A percentile compares a stretch with the other conserved stretches of the same genome.
Conservation (phyloP, 2,329 filamentous ascomycete genomes). For the Aspergillus sp. region DNA sequence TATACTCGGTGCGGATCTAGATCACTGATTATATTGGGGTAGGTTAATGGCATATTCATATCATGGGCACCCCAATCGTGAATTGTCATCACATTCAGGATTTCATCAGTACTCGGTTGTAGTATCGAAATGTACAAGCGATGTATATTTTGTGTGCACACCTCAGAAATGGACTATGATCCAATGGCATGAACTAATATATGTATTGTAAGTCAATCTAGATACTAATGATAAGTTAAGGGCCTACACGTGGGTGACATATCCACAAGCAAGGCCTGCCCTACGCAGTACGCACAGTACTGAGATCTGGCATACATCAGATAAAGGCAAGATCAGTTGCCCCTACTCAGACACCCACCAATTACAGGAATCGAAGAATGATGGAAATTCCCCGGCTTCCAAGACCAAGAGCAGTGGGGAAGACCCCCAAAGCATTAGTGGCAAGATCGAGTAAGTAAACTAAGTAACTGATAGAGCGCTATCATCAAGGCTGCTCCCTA, state of each 20-base stretch:
- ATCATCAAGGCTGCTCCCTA: not conserved
- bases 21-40: no score
- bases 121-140: no score
- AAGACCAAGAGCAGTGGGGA: not conserved
- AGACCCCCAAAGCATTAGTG: conserved; percentile 11
- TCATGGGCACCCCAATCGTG: no score
- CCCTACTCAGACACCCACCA: not conserved
- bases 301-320: not conserved
- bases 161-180: no score
- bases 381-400: not conserved
- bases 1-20: no score
- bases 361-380: not conserved
- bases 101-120: no score
- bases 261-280: not conserved
- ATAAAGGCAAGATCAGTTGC: not conserved
- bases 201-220: no score
- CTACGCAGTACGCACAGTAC: not conserved
- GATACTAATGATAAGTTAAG: no score
- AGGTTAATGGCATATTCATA: no score
- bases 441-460: conserved; percentile 12
- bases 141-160: no score
- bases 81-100: no score
- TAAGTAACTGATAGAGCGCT: not conserved
- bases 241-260: not conserved
- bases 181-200: no score